Base-by-base conservation (phyloP, 1,139 yeast genomes). In the Suhomyces kunorum region DNA sequence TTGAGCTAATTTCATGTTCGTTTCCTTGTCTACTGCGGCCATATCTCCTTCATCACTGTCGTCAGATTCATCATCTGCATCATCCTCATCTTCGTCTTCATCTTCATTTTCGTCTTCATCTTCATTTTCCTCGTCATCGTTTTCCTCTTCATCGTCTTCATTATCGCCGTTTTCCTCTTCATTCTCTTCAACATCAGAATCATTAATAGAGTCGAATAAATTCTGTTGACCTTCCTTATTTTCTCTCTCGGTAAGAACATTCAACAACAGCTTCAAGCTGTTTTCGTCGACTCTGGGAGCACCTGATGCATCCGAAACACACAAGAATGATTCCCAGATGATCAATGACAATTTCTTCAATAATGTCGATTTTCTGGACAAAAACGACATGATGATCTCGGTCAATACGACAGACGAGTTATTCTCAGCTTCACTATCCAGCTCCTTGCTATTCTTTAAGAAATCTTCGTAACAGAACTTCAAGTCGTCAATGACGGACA, bases 221-320 rank as follows among this genome's bases (percentile, higher is more conserved):
- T 76, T 77, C 27, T 76, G 76, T 59, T 87, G 95, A 1, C 98
- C 98, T 48, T 82, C 82, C 48, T 82, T 79, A 56, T 85, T 87
- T 59, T 92, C 98, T 55, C 79, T 81, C 0, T 95, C 78, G 9
- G 66, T 66, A 45, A 92, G 69, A 15, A 89, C 83, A 27, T 53
- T 47, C 29, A 39, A 44, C 32, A 53, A 41, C 38, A 50, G 45
- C 32, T 46, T 41, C 33, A 53, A 48, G 12, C 56, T 47, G 17
- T 47, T 48, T 11, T 40, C 44, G 17, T 48, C 49, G n/a, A 70
- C 48, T 42, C 63, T 56, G 14, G 62, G 40, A 18, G 53, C 47
- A 0, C 70, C 73, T 12, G 48, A 41, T 15, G 55, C 59, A 42
- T 56, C 61, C 24, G 49, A 51, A 12, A 58, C 56, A 46, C 78